These are phyloP conservation scores for Colletotrichum neosansevieriae DNA, from an alignment of 2,329 filamentous ascomycete genomes.

Conservation along the genomic window DNA sequence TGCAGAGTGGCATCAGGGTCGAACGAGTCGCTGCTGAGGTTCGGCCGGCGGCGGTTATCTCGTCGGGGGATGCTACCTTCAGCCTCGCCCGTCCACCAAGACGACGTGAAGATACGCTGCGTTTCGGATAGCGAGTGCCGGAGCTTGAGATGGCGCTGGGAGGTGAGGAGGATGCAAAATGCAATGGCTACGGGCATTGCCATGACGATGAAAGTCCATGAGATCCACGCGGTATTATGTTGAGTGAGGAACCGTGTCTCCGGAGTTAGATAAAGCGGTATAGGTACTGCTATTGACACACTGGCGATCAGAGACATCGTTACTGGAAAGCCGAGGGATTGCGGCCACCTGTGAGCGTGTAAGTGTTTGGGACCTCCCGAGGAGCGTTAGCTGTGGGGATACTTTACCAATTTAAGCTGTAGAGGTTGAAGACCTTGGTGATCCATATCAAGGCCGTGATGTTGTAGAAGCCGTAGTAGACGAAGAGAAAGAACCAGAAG, in stretches of 20 bases:
- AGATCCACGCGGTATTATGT: slow-evolving; percentile 77
- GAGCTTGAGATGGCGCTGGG: slow-evolving; percentile 72
- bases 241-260: slow-evolving; percentile 65
- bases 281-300: slow-evolving; percentile 69
- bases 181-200: slow-evolving; percentile 75
- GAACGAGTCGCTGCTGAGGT: slow-evolving; percentile 52
- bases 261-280: slow-evolving; percentile 69
- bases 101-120: slow-evolving; percentile 74
- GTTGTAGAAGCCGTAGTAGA: slow-evolving; percentile 79
- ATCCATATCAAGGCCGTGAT: slow-evolving; percentile 77
- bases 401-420: slow-evolving; percentile 73
- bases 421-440: slow-evolving; percentile 78
- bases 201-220: slow-evolving; percentile 78
- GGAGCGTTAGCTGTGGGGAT: not conserved
- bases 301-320: slow-evolving; percentile 72
- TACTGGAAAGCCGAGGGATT: slow-evolving; percentile 72
- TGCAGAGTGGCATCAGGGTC: slow-evolving; percentile 50
- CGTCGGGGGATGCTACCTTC: slow-evolving; percentile 58
- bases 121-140: slow-evolving; percentile 74
- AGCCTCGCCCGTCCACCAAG: slow-evolving; percentile 73
- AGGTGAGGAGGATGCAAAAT: slow-evolving; percentile 71
- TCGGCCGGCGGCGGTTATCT: slow-evolving; percentile 55
- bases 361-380: not conserved
- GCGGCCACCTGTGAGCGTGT: slow-evolving; percentile 64
- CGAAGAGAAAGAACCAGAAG: slow-evolving; percentile 79